phyloP scores from a whole-genome alignment of 371 early-diverging fungal species.

The Lichtheimia ornata region DNA sequence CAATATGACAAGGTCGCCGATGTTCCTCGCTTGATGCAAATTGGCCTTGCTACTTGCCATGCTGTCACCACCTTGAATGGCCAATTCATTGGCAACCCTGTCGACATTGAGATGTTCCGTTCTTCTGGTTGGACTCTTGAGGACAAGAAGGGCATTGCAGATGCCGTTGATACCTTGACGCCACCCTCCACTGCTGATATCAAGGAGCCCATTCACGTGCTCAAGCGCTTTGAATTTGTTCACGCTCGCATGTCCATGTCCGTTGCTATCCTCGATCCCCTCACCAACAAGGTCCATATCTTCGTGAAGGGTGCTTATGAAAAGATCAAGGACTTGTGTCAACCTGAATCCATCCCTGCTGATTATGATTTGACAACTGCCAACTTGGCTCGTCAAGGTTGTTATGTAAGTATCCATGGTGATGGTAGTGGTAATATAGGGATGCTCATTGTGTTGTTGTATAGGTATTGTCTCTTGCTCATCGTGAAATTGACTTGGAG shows the following conservation, averaged over 20 bases:
- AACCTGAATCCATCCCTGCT: conserved; percentile 55
- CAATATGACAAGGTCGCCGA: not conserved
- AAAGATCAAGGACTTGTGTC: conserved; percentile 52
- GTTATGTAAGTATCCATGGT: conserved; percentile 46
- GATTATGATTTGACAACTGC: conserved; percentile 55
- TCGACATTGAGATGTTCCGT: conserved; percentile 87
- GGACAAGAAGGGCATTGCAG: conserved; percentile 7
- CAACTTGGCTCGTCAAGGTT: conserved; percentile 67
- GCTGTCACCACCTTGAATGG: conserved; percentile 67
- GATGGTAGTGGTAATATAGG: too few relatives aligned
- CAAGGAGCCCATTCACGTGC: conserved; percentile 26
- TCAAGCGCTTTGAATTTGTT: conserved; percentile 82
- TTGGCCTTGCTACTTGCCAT: conserved; percentile 79
- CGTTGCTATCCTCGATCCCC: conserved; percentile 59
- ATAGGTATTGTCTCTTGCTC: conserved; percentile 65
- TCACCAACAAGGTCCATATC: conserved; percentile 53
- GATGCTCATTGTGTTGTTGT: too few relatives aligned
- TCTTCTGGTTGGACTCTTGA: conserved; percentile 40
- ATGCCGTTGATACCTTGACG: conserved; percentile 27
- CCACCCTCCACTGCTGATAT: conserved; percentile 19
- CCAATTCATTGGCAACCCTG: conserved; percentile 80
- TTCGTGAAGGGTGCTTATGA: conserved; percentile 85
- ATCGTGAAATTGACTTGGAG: conserved; percentile 30
- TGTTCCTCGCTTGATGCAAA: conserved; percentile 25
- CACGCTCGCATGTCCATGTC: conserved; percentile 81